A percentile compares a stretch with the other conserved stretches of the same genome.
These are phyloP conservation scores for Aspergillus clavatus DNA, from an alignment of 2,329 filamentous ascomycete species.

Conservation along the genomic window DNA sequence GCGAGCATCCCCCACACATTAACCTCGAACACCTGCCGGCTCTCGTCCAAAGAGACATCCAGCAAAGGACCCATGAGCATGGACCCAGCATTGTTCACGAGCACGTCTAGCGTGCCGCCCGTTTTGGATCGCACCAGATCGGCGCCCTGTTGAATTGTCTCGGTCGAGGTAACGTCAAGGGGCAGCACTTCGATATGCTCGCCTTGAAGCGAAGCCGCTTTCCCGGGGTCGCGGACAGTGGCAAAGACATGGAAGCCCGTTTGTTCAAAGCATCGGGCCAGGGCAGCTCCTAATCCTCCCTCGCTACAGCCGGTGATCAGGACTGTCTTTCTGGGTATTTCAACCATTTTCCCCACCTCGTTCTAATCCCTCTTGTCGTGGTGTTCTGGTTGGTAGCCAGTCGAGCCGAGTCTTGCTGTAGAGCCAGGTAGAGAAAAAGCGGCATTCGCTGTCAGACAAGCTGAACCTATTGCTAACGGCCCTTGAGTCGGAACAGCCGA, in stretches of 20 bases:
- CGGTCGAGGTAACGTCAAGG: constrained; percentile 29
- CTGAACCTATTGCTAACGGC: no score
- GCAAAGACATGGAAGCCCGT: constrained; percentile 37
- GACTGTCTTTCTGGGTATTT: constrained; percentile 9
- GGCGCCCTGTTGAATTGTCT: constrained; percentile 27
- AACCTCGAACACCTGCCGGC: constrained; percentile 37
- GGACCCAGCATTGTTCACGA: constrained; percentile 44
- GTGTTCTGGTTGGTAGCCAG: no score
- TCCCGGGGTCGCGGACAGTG: constrained; percentile 31
- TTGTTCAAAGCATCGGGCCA: constrained; percentile 33
- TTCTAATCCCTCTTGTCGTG: no score
- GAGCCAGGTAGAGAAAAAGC: no score
- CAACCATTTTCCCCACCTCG: no score
- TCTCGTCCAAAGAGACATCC: constrained; percentile 32
- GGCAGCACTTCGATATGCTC: constrained; percentile 24
- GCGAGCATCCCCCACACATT: constrained; percentile 40
- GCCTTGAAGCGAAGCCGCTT: constrained; percentile 24
- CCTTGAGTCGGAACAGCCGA: no score
- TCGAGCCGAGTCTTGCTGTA: no score
- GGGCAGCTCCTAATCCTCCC: constrained; percentile 38
- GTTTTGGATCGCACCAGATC: constrained; percentile 22
- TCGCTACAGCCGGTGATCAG: constrained; percentile 40
- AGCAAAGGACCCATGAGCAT: constrained; percentile 34
- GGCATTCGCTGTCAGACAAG: no score
- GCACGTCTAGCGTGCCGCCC: constrained; percentile 32